Base-by-base conservation (phyloP, 768 basidiomycete species). In the Pilatotrama ljubarskyi region DNA sequence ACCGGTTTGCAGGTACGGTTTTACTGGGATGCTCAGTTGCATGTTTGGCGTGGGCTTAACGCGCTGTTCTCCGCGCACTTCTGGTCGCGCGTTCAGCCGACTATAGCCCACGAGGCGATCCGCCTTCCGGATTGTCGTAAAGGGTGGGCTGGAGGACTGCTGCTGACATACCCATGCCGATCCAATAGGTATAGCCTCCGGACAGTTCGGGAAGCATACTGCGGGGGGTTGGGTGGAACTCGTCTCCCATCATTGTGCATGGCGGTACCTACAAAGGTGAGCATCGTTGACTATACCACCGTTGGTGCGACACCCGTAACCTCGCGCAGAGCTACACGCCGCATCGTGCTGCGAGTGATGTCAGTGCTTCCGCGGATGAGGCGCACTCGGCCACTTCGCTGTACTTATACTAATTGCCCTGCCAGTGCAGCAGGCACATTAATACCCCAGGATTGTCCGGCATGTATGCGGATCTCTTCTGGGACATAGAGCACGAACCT, bases 1-100 rank as follows among this genome's bases (percentile, higher is more conserved):
- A 49, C 55, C 55, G 15, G 24, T 29, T 7, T 13, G 26, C 26
- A 26, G 55, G 55, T 22, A 26, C 37, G 47, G n/a, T 0, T 17
- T 9, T 57, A 38, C 55, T 50, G 11, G n/a, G 17, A 42, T 32
- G 24, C 47, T 15, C n/a, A 13, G 47, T 6, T 10, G 55, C 55
- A 29, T 50, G 55, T 57, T 57, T 40, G 32, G 47, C 47, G 55
- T 57, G 55, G 55, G 55, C 24, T n/a, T 37, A 4, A n/a, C n/a
- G 24, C 29, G 36, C 18, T 25, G 40, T 2, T 17, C 3, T n/a
- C 4, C 20, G 41, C 10, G 14, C 15, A 11, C 25, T n/a, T 41
- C 17, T 24, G 26, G 40, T 42, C 41, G 41, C 17, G 41, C 41
- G n/a, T 42, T 42, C 20, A 9, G 44, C 13, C 44, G 46, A 48